Conservation (phyloP, 306 rosid species). For the Begonia fuchsioides region DNA sequence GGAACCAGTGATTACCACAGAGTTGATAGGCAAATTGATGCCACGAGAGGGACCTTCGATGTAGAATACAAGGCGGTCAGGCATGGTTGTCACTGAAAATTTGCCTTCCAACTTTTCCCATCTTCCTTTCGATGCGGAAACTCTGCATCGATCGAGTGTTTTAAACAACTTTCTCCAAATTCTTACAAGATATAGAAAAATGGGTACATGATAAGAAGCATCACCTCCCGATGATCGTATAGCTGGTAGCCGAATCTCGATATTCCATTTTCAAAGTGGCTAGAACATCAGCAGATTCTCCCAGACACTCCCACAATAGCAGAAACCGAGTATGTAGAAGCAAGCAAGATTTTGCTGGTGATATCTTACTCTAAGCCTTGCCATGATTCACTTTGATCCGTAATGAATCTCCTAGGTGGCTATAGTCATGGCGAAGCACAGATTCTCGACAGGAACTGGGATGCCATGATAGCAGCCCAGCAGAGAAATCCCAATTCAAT, state of each 20-base stretch:
- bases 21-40: constrained; percentile 49
- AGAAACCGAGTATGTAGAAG: constrained; percentile 46
- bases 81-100: constrained; percentile 44
- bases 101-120: constrained; percentile 79
- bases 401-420: constrained; percentile 36
- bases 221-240: constrained; percentile 64
- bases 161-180: constrained; percentile 1
- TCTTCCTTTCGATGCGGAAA: constrained; percentile 41
- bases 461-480: constrained; percentile 65
- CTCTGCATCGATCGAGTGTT: constrained; percentile 27
- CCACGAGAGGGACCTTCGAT: constrained; percentile 90
- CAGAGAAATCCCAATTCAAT: constrained; percentile 66
- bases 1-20: constrained; percentile 40
- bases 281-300: constrained; percentile 41
- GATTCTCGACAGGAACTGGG: constrained; percentile 52
- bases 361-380: constrained; percentile 93
- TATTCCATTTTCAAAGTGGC: constrained; percentile 73
- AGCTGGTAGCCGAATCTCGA: constrained; percentile 41
- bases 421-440: constrained; percentile 34
- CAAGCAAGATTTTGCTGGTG: constrained; percentile 34
- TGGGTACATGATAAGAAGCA: constrained; percentile 1
- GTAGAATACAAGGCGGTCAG: constrained; percentile 52
- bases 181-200: not conserved
- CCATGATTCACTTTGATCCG: constrained; percentile 67
- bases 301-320: constrained; percentile 76